Base-by-base conservation (phyloP, 164 flowering plant genomes). In the Nymphaea colorata region DNA sequence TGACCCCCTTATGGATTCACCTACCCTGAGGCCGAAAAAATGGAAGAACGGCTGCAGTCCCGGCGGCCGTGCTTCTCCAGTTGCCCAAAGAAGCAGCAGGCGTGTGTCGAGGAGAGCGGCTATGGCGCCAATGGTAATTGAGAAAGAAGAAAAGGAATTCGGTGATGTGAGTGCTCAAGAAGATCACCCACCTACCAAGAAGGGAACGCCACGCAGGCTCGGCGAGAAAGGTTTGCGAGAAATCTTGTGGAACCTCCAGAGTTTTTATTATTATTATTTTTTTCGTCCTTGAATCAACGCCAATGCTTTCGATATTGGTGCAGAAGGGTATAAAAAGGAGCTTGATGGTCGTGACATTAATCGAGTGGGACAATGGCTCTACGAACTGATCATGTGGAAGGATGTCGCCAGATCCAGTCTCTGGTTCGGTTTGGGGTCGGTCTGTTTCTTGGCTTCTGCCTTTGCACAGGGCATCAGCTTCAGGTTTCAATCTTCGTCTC, bases 371-470 rank as follows among this genome's bases (percentile, higher is more conserved):
- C 74, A 72, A 76, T 41, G 83, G 70, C 57, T 86, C 4, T 70
- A 61, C 66, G 98, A 93, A 66, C 68, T 93, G 76, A 70, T 87
- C 3, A 84, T 91, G 96, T 93, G 98, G 98, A 89, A 77, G 55
- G 96, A 93, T 78, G 86, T 86, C 2, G 83, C 98, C 6, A 93
- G 81, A 76, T 89, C 97, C 4, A 85, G 82, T 69, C 90, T 93
- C 63, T 93, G 98, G 97, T 91, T 93, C 71, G 98, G 97, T 59
- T 76, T 89, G 71, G 98, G 98, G 44, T 84, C 84, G 68, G 74
- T 93, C 15, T 86, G 87, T 68, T 81, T 91, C 85, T 67, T 88
- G 17, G 91, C 97, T 68, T 85, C 96, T 76, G 87, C 91, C 74
- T 91, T 91, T 68, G 36, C 95, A 5, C 73, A 67, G 70, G 93